Evolutionary conservation across 371 early-diverging fungal genomes (phyloP).

Genomic region (Syncephalis fuscata): DNA sequence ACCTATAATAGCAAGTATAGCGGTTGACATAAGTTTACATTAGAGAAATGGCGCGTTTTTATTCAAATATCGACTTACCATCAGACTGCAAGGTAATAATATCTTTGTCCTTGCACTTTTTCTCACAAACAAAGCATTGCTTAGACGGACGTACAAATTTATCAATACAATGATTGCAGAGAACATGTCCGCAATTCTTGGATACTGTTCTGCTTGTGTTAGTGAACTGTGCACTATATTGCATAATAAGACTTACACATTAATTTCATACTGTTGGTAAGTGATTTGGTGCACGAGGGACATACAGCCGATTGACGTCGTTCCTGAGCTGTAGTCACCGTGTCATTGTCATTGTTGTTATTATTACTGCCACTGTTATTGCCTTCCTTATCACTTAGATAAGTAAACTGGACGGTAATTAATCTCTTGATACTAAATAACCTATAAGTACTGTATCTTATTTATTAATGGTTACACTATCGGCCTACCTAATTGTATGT

Average conservation of each 20-base stretch:
- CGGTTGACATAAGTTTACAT: constrained; percentile 1
- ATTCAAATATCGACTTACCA: constrained; percentile 19
- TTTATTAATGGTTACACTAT: background rate
- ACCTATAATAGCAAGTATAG: constrained; percentile 10
- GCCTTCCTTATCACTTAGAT: constrained; percentile 41
- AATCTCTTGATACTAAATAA: constrained; percentile 48
- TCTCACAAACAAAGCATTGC: constrained; percentile 71
- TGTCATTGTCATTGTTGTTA: constrained; percentile 10
- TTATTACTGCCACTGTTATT: constrained; percentile 22
- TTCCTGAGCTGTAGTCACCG: constrained; percentile 13
- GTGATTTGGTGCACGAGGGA: constrained; percentile 65
- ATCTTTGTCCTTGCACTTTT: constrained; percentile 47
- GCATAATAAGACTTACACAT: constrained; percentile 22
- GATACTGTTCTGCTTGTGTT: constrained; percentile 26
- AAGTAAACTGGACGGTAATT: constrained; percentile 50
- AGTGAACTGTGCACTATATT: background rate
- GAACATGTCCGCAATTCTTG: constrained; percentile 71
- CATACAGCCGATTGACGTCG: constrained; percentile 27
- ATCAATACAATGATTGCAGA: constrained; percentile 59
- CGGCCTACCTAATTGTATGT: constrained; percentile 44
- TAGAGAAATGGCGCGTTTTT: background rate
- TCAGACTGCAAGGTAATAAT: constrained; percentile 60
- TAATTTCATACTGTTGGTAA: constrained; percentile 58
- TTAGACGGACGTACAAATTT: constrained; percentile 59
- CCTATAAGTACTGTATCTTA: background rate